Evolutionary conservation across 139 green algal genomes (phyloP).

Genomic region (Trebouxia sp.): DNA sequence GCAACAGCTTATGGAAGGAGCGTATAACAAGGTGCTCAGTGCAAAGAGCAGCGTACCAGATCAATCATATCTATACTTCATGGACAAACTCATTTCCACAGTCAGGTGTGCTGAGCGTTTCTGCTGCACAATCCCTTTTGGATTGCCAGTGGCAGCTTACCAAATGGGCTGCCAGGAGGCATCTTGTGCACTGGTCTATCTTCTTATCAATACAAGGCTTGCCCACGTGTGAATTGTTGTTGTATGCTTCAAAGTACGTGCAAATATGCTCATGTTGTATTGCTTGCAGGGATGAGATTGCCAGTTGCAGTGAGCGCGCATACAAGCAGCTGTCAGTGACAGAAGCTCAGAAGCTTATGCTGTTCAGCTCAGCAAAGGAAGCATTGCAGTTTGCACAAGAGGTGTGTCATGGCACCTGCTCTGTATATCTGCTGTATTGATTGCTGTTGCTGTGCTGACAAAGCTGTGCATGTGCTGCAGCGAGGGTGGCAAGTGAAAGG

Average conservation of each 20-base stretch:
- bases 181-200: too few relatives aligned
- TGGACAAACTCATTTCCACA: constrained; percentile 81
- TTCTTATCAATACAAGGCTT: too few relatives aligned
- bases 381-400: constrained; percentile 63
- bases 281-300: constrained; percentile 87
- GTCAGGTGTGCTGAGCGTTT: constrained; percentile 55
- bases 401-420: constrained; percentile 42
- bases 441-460: too few relatives aligned
- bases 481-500: constrained; percentile 67
- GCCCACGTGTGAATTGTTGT: too few relatives aligned
- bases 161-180: too few relatives aligned
- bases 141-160: too few relatives aligned
- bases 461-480: constrained; percentile 58
- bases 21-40: constrained; percentile 90
- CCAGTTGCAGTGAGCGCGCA: constrained; percentile 85
- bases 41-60: constrained; percentile 30
- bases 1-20: constrained; percentile 95
- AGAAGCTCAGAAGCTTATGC: constrained; percentile 81
- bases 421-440: background rate
- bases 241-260: too few relatives aligned
- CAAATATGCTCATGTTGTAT: too few relatives aligned
- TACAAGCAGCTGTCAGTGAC: constrained; percentile 73
- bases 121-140: too few relatives aligned
- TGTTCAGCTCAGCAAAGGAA: constrained; percentile 67
- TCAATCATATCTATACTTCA: constrained; percentile 64